These are phyloP conservation scores for Yarrowia sp. DNA, from an alignment of 805 yeast genomes.

Conservation along the genomic window DNA sequence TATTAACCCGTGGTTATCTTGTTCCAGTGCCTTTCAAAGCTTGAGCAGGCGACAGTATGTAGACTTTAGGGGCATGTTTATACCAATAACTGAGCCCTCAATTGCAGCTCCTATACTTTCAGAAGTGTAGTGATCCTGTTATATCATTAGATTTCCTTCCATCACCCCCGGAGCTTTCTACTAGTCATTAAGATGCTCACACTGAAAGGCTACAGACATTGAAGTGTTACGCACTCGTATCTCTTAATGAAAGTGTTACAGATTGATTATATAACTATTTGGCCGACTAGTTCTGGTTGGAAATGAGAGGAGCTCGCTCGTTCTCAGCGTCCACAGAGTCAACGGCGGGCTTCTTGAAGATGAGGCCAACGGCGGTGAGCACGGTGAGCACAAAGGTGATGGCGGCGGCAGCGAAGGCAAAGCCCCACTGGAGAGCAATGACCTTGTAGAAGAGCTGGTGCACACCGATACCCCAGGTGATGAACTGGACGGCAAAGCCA, in stretches of 20 bases:
- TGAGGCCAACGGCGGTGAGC: conserved; percentile 50
- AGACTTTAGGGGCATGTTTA: no score
- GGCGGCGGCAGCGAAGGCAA: conserved; percentile 72
- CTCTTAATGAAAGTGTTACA: background rate
- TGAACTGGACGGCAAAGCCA: conserved; percentile 64
- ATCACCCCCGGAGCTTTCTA: no score
- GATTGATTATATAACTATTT: background rate
- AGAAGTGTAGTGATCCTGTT: no score
- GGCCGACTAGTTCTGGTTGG: conserved; percentile 7
- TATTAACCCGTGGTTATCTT: no score
- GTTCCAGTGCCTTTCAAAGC: no score
- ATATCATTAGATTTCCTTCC: no score
- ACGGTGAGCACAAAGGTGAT: conserved; percentile 61
- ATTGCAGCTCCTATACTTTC: no score
- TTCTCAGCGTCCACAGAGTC: conserved; percentile 26
- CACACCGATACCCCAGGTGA: conserved; percentile 70
- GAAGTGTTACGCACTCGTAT: no score
- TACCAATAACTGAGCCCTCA: no score
- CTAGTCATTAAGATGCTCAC: no score
- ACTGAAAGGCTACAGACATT: no score
- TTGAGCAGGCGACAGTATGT: no score
- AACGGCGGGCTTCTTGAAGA: conserved; percentile 17
- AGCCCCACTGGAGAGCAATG: conserved; percentile 85
- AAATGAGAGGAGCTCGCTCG: conserved; percentile 37
- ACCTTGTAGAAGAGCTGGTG: conserved; percentile 72